Base-by-base conservation (phyloP, 1,139 yeast species). In the Geotrichum citri-aurantii region DNA sequence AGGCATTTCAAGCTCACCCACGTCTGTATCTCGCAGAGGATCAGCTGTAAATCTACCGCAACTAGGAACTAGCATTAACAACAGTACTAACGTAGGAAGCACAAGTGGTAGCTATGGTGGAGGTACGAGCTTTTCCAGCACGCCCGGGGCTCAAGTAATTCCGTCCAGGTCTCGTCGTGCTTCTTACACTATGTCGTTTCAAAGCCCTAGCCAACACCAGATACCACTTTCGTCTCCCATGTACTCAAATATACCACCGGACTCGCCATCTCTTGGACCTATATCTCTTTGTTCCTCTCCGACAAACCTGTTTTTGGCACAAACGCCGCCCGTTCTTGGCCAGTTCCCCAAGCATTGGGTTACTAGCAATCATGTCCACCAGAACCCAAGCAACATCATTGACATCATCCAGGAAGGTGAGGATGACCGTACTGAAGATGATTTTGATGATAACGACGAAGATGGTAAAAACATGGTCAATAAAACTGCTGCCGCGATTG, bases 251-350 rank as follows among this genome's bases (percentile, higher is more conserved):
- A 24, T 52, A 4, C 57, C 58, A n/a, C 62, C 60, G 6, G 62
- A 60, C 26, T 55, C 59, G 3, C 62, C 62, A 1, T 51, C 55
- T 8, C 44, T 60, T 14, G 61, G 58, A 10, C 62, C 62, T 1
- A 52, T 60, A 14, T 60, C 62, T 7, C 58, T 60, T 6, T 50
- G 57, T 17, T 47, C 49, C 26, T 60, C 62, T 11, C 62, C 62
- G 11, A 58, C 55, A 1, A 57, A 51, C 17, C 49, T 60, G 47
- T 53, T 52, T 49, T 46, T 60, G 51, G 56, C 56, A 6, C 62
- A 59, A 24, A 55, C 59, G 14, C 62, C 62, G 2, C 59, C 61
- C 14, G 54, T 53, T 7, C 40, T 33, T 12, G 48, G 56, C 10
- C 52, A 48, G 37, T 48, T 26, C 17, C n/a, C 54, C 27, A 44